Evolutionary conservation across 352 stramenopile species (phyloP).

Genomic region (Blastocystis sp.): DNA sequence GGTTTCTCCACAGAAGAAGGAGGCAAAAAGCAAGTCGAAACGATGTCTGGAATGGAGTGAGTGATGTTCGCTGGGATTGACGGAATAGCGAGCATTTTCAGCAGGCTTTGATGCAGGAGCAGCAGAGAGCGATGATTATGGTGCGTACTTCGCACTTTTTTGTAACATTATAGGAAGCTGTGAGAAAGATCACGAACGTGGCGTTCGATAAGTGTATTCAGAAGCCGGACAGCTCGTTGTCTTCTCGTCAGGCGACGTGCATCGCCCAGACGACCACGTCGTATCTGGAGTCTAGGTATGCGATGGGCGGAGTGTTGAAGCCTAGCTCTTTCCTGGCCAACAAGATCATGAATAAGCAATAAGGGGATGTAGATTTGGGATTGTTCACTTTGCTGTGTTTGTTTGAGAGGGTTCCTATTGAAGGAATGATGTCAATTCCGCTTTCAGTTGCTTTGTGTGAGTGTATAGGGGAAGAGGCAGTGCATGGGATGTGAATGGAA

Average conservation of each 20-base stretch:
- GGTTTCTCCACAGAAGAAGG: too few species aligned
- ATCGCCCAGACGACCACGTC: slow-evolving; percentile 39
- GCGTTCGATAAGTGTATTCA: slow-evolving; percentile 64
- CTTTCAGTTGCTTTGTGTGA: too few species aligned
- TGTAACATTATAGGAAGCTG: slow-evolving; percentile 17
- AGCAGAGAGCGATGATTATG: slow-evolving; percentile 64
- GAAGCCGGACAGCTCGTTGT: slow-evolving; percentile 26
- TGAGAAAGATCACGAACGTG: slow-evolving; percentile 45
- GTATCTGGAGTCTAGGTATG: slow-evolving; percentile 61
- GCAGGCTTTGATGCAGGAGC: slow-evolving; percentile 63
- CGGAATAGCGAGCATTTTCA: slow-evolving; percentile 1
- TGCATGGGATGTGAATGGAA: too few species aligned
- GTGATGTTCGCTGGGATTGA: too few species aligned
- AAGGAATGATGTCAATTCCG: too few species aligned
- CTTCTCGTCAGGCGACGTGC: slow-evolving; percentile 42
- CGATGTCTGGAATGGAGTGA: too few species aligned
- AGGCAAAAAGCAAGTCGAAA: too few species aligned
- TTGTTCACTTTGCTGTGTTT: neutral
- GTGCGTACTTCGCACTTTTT: neutral
- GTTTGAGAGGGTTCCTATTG: neutral
- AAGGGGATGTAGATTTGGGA: neutral
- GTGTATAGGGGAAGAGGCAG: too few species aligned
- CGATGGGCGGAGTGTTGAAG: neutral
- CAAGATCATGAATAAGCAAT: slow-evolving; percentile 33
- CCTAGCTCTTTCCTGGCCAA: slow-evolving; percentile 4